Percentiles rank a stretch among this genome's conserved stretches.
phyloP scores from a whole-genome alignment of 2,329 filamentous ascomycete species.

The Trichoderma harzianum region DNA sequence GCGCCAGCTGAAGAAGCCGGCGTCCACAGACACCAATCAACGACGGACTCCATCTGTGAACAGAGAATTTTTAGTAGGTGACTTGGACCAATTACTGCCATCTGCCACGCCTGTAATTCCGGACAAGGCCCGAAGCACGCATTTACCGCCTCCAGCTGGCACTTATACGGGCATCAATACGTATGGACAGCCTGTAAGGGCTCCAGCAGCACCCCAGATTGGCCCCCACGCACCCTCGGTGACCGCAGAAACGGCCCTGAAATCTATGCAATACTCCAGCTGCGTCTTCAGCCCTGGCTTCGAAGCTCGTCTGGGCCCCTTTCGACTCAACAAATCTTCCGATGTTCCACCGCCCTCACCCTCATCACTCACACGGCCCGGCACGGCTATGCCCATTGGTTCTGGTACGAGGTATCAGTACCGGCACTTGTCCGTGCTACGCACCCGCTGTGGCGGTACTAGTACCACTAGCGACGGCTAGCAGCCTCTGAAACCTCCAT shows the following conservation, averaged over 20 bases:
- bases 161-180: background rate
- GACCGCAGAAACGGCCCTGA: background rate
- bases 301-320: background rate
- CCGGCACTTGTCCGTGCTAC: background rate
- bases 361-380: background rate
- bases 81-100: background rate
- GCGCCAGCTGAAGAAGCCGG: background rate
- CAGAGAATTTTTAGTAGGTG: background rate
- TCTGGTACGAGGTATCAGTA: background rate
- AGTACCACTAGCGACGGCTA: background rate
- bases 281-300: constrained; percentile 10
- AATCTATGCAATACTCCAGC: background rate
- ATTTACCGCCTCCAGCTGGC: background rate
- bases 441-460: background rate
- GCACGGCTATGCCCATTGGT: background rate
- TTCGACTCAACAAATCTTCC: background rate
- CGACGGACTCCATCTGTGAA: background rate
- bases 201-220: constrained; percentile 5
- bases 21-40: background rate
- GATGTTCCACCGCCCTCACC: background rate
- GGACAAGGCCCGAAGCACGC: background rate
- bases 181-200: background rate
- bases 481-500: background rate
- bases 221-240: background rate
- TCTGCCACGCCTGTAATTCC: background rate